These are phyloP conservation scores for Ochetophila trinervis DNA, from an alignment of 306 rosid species.

Conservation along the genomic window DNA sequence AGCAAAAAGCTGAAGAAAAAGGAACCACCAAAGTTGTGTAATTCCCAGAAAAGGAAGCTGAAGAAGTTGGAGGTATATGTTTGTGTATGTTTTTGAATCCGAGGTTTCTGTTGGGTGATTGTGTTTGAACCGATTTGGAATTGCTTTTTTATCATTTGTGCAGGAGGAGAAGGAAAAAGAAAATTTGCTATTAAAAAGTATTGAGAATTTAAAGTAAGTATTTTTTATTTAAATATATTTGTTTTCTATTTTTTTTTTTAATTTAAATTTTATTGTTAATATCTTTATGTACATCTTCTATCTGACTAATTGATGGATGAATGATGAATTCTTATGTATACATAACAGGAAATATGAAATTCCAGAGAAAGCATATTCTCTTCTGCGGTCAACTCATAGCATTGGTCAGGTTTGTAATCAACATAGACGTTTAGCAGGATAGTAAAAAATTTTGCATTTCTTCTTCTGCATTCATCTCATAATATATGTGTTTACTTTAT, in stretches of 20 bases:
- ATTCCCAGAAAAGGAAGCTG: constrained; percentile 66
- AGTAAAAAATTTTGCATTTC: constrained; percentile 1
- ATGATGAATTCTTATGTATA: constrained; percentile 14
- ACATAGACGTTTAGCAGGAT: not conserved
- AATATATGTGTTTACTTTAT: constrained; percentile 6
- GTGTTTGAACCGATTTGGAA: constrained; percentile 17
- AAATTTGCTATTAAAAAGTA: constrained; percentile 48
- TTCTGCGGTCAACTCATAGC: constrained; percentile 57
- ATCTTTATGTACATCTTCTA: not conserved
- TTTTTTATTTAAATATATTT: too few relatives aligned
- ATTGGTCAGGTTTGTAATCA: constrained; percentile 67
- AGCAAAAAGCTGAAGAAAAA: constrained; percentile 26
- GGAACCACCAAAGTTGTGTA: constrained; percentile 55
- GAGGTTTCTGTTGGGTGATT: constrained; percentile 14
- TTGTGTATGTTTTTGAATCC: not conserved
- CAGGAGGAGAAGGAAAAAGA: constrained; percentile 70
- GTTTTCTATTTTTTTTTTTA: not conserved
- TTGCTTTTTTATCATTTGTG: constrained; percentile 18
- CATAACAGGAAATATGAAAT: constrained; percentile 58
- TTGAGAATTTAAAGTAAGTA: constrained; percentile 68
- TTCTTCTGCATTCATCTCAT: not conserved
- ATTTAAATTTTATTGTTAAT: not conserved
- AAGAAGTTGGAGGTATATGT: constrained; percentile 67
- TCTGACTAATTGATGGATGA: constrained; percentile 12
- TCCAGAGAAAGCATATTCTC: constrained; percentile 69